Conservation (phyloP, 1,139 yeast genomes). For the Diutina rugosa region DNA sequence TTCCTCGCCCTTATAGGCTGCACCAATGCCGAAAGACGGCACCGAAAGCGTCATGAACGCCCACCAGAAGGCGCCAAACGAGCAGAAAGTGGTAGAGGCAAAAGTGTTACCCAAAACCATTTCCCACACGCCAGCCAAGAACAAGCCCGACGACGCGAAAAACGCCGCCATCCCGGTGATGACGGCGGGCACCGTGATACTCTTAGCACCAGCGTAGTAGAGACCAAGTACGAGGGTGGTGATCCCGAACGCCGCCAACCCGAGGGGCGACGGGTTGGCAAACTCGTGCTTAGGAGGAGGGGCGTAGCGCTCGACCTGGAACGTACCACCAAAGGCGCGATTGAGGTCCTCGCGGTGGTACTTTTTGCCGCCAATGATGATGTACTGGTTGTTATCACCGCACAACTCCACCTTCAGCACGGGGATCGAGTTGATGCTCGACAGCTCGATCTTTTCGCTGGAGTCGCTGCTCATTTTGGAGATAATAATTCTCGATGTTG, state of each 20-base stretch:
- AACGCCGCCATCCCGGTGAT: slow-evolving; percentile 1
- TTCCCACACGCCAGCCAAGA: slow-evolving; percentile 6
- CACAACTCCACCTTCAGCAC: not conserved
- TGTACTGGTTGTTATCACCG: not conserved
- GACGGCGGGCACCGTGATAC: not conserved
- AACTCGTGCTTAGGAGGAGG: slow-evolving; percentile 1
- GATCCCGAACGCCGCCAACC: slow-evolving; percentile 1
- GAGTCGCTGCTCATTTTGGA: not conserved
- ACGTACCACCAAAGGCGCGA: slow-evolving; percentile 1
- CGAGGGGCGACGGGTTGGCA: slow-evolving; percentile 1
- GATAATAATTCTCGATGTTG: not conserved
- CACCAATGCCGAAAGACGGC: slow-evolving; percentile 18
- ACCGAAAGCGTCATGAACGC: slow-evolving; percentile 23
- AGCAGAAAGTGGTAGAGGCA: slow-evolving; percentile 22
- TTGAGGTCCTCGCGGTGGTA: not conserved
- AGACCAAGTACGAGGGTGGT: not conserved
- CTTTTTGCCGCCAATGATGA: slow-evolving; percentile 1
- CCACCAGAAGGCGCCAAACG: slow-evolving; percentile 26
- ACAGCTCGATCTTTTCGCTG: not conserved
- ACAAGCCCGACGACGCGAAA: not conserved
- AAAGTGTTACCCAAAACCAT: slow-evolving; percentile 17
- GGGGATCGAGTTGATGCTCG: not conserved
- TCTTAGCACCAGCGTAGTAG: slow-evolving; percentile 1
- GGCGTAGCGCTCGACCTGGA: not conserved
- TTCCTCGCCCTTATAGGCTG: slow-evolving; percentile 14